Base-by-base conservation (phyloP, 805 yeast species). In the Cyberlindnera mycetangii region DNA sequence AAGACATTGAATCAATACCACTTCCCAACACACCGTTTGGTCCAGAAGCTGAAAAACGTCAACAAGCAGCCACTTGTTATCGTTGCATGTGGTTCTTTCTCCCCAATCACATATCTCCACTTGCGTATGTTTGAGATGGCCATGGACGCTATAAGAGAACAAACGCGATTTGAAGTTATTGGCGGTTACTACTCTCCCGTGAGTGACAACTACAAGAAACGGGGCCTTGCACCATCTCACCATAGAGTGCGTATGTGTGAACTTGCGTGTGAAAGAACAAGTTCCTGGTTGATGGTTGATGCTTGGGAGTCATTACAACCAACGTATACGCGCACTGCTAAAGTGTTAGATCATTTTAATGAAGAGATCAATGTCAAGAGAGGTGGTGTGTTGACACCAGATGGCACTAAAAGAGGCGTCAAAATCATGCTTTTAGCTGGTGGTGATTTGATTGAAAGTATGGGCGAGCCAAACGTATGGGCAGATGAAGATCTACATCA, bases 381-480 rank as follows among this genome's bases (percentile, higher is more conserved):
- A 45, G 90, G 95, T 17, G 99, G 99, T 14, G 81, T 93, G 14
- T 58, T 65, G 50, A 79, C 80, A 9, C 70, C 74, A 6, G 69
- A 73, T 35, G 86, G 87, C 9, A 76, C 78, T 21, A 69, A 70
- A 48, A 74, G 89, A 45, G 97, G 96, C 19, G 96, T 86, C 42
- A 92, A 92, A 63, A 84, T 93, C 58, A 92, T 93, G 98, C 74
- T 93, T 44, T 71, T 93, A 32, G 99, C 99, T 0, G 99, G 99
- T 41, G 99, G 99, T 34, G 99, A 93, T 66, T 75, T 93, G 55
- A 93, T 93, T 42, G 99, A 93, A 65, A 83, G 95, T 35, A 93
- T 93, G 98, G 99, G 99, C n/a, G 99, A 93, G 66, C 98, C 99
- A 18, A 93, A 92, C 58, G 99, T 93, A 31, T 93, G 99, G 99